A percentile compares a stretch with the other conserved stretches of the same genome.
These are phyloP conservation scores for Glaciozyma martinii DNA, from an alignment of 768 basidiomycete genomes.

Conservation along the genomic window DNA sequence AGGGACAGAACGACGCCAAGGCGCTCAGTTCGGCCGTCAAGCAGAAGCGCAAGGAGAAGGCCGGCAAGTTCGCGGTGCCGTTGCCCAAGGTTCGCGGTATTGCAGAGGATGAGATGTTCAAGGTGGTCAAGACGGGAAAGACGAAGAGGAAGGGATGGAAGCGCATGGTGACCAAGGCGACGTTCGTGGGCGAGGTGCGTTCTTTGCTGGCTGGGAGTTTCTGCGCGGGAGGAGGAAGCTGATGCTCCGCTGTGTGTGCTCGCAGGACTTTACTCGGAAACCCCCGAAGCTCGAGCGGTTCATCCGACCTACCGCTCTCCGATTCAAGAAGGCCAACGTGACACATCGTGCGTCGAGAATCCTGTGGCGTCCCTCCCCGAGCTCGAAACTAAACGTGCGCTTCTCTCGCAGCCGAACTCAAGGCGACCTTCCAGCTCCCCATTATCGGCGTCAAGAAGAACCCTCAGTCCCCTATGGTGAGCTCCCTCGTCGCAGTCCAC, in stretches of 20 bases:
- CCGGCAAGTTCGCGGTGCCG: constrained; percentile 94
- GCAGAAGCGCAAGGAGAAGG: constrained; percentile 97
- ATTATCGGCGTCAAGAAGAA: constrained; percentile 99
- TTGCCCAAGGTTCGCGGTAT: constrained; percentile 94
- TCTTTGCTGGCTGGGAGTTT: not conserved
- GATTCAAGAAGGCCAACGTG: constrained; percentile 97
- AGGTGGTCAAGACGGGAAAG: constrained; percentile 96
- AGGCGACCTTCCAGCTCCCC: constrained; percentile 97
- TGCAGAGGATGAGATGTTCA: constrained; percentile 99
- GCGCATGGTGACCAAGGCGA: constrained; percentile 94
- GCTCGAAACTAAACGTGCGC: constrained; percentile 4
- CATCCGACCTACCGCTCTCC: constrained; percentile 90
- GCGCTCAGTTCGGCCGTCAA: constrained; percentile 92
- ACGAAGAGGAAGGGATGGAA: constrained; percentile 96
- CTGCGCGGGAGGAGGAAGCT: not conserved
- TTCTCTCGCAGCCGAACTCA: constrained; percentile 65
- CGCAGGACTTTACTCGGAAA: constrained; percentile 84
- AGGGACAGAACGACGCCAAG: constrained; percentile 97
- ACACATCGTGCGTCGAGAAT: constrained; percentile 70
- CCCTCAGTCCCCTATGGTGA: constrained; percentile 84
- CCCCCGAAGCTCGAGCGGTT: constrained; percentile 99
- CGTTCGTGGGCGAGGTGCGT: constrained; percentile 65
- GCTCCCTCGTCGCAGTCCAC: not conserved
- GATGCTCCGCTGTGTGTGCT: not conserved
- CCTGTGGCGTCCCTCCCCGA: constrained; percentile 33